Base-by-base conservation (phyloP, 2,329 filamentous ascomycete species). In the Chrysoporthe deuterocubensis region DNA sequence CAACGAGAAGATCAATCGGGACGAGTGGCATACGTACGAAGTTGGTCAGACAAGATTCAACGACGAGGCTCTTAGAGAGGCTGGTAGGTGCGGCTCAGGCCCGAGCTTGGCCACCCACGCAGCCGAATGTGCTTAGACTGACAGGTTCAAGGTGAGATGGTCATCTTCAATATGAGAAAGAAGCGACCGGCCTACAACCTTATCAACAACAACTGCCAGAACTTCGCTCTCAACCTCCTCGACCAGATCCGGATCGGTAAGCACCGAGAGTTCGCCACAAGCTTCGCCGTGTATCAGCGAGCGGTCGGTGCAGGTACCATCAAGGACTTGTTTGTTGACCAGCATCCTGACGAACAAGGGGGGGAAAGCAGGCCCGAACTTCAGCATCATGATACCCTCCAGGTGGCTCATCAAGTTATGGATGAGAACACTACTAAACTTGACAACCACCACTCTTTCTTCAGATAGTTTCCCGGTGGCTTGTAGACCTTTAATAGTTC, bases 121-220 rank as follows among this genome's bases (percentile, higher is more conserved):
- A 13, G 13, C 21, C 34, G 43, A 5, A 32, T 64, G 7, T 8
- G 13, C 37, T 26, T 18, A 2, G 1, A 56, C 66, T 40, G 40
- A 52, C 37, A 8, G 3, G 37, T 11, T 42, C 8, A 64, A 84
- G 84, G 81, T 21, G 85, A 87, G 67, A 82, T 82, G 71, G 82
- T 84, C 0, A 87, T 88, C 46, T 79, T 82, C 26, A 80, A 80
- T 18, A 87, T 88, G 73, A 77, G 85, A 7, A 75, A 80, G 44
- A 80, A 77, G 62, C 79, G 81, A 11, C 80, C 85, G 0, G 83
- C 78, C 0, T 88, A 88, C 75, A 87, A 87, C 65, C 79, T 88
- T 66, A 87, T 88, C 73, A 84, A 79, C 70, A 88, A 88, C 74
- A 88, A 88, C 75, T 88, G 86, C 74, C 86, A 88, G 71, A 87